Base-by-base conservation (phyloP, 2,329 filamentous ascomycete genomes). In the Aspergillus glaucus region DNA sequence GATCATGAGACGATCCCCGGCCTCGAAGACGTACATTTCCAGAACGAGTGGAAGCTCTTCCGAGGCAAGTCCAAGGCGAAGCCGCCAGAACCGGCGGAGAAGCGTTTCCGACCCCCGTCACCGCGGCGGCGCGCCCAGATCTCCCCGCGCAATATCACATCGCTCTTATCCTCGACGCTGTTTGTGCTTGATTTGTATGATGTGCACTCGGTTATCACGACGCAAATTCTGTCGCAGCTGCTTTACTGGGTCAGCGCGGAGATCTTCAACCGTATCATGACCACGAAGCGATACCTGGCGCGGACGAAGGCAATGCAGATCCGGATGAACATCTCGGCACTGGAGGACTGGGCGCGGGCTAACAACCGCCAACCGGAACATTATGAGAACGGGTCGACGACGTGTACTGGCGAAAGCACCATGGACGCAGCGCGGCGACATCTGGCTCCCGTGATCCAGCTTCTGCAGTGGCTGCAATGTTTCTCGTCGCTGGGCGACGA, bases 261-360 rank as follows among this genome's bases (percentile, higher is more conserved):
- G 70, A 81, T 97, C 7, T 98, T 98, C 75, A 98, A 98, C 68
- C 86, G 92, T 50, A 88, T 98, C 68, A 95, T 98, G 88, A 92
- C 88, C 26, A 96, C 94, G 62, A 83, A 89, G 55, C 91, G 92
- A 66, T 98, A 96, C 62, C 78, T 98, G 8, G 92, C 93, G 5
- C 81, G 93, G 46, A 98, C 93, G 15, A 98, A 98, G 69, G 93
- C 93, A 3, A 98, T 98, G 93, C 93, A 98, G 67, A 97, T 98
- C 59, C 88, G 93, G 57, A 97, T 98, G 91, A 98, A 98, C 65
- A 84, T 98, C 6, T 97, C 93, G 0, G 86, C 85, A 6, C 75
- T 98, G 17, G 93, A 98, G 68, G 93, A 98, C 63, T 98, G 93
- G 93, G 92, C 93, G 1, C 81, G 92, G 26, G 79, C 82, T 14